Percentiles rank a stretch among this genome's conserved stretches.
Evolutionary conservation across 2,329 filamentous ascomycete species (phyloP).

Genomic region (Chrysosporium queenslandicum): DNA sequence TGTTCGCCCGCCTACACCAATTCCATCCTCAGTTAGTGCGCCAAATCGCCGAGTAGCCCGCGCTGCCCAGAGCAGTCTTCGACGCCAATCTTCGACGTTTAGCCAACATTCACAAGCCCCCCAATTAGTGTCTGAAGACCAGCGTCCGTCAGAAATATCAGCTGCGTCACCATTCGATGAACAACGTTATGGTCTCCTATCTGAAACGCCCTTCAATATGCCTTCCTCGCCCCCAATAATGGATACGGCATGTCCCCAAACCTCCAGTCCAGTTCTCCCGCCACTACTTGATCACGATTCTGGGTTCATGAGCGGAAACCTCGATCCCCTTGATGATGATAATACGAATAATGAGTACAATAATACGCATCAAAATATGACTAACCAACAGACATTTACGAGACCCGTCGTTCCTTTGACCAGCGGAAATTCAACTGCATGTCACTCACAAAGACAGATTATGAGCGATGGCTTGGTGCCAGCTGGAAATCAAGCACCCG

Average conservation of each 20-base stretch:
- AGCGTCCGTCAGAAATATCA: conserved; percentile 36
- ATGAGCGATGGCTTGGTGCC: conserved; percentile 18
- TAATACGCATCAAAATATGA: background rate
- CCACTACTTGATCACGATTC: conserved; percentile 56
- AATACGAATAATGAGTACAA: conserved; percentile 24
- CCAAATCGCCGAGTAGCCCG: conserved; percentile 24
- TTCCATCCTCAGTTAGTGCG: conserved; percentile 27
- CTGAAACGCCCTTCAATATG: conserved; percentile 67
- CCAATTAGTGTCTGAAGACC: conserved; percentile 30
- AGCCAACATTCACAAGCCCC: conserved; percentile 24
- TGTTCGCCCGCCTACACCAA: conserved; percentile 40
- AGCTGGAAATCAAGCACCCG: conserved; percentile 19
- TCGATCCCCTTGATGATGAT: conserved; percentile 59
- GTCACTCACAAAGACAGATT: background rate
- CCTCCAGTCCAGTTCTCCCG: conserved; percentile 70
- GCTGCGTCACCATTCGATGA: conserved; percentile 41
- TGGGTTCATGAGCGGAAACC: conserved; percentile 73
- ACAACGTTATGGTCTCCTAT: conserved; percentile 40
- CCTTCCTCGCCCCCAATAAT: conserved; percentile 83
- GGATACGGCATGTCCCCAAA: conserved; percentile 51
- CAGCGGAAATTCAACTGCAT: background rate
- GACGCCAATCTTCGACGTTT: conserved; percentile 51
- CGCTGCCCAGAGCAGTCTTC: conserved; percentile 42
- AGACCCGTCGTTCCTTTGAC: background rate
- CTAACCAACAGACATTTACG: background rate